Evolutionary conservation across 257 asterid species (phyloP).

Genomic region (Gentiana straminea): DNA sequence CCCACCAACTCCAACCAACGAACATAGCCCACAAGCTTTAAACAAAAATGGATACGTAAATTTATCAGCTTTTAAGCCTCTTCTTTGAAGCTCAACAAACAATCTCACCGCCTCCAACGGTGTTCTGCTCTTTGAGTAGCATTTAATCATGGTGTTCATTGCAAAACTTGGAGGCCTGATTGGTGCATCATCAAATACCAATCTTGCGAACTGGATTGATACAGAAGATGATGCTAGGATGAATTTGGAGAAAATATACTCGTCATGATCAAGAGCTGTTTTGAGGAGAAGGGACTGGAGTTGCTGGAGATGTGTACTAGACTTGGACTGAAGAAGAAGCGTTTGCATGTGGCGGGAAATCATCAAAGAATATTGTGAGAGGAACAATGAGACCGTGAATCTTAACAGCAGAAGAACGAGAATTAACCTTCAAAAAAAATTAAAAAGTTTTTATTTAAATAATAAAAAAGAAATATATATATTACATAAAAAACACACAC

Average conservation of each 20-base stretch:
- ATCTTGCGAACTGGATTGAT: constrained; percentile 34
- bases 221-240: constrained; percentile 34
- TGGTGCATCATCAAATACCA: constrained; percentile 29
- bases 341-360: constrained; percentile 36
- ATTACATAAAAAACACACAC: no score
- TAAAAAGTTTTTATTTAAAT: no score
- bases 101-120: constrained; percentile 34
- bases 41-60: constrained; percentile 50
- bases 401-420: background rate
- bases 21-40: constrained; percentile 59
- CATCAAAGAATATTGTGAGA: constrained; percentile 17
- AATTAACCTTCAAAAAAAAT: background rate
- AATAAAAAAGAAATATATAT: no score
- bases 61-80: constrained; percentile 29
- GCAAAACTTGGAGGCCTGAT: constrained; percentile 46
- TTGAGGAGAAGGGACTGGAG: constrained; percentile 45
- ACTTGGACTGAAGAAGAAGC: constrained; percentile 28
- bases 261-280: constrained; percentile 38
- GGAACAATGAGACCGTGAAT: no score
- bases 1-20: constrained; percentile 41
- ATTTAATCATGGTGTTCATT: constrained; percentile 46
- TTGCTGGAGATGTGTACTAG: constrained; percentile 25
- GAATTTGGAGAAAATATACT: constrained; percentile 34
- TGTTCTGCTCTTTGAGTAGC: constrained; percentile 36
- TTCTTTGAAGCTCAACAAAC: constrained; percentile 20